Percentiles rank a stretch among this genome's conserved stretches.
phyloP scores from a whole-genome alignment of 1,139 yeast species.

The Nakaseomyces nivariensis region DNA sequence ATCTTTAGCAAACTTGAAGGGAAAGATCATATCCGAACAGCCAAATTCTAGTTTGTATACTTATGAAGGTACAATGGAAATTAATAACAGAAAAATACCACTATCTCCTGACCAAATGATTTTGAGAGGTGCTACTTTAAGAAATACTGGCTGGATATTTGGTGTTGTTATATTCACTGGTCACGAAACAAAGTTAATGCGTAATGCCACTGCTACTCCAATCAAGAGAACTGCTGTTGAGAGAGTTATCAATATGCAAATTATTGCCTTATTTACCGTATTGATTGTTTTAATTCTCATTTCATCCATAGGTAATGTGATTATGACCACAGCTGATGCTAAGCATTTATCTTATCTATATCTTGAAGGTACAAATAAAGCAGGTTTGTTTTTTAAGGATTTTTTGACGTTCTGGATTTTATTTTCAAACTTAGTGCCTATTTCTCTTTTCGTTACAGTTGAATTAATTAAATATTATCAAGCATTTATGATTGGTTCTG shows the following conservation, averaged over 20 bases:
- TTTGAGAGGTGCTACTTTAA: slow-evolving; percentile 86
- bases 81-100: slow-evolving; percentile 53
- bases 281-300: slow-evolving; percentile 65
- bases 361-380: slow-evolving; percentile 60
- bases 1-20: slow-evolving; percentile 45
- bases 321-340: slow-evolving; percentile 51
- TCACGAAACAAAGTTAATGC: slow-evolving; percentile 95
- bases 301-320: slow-evolving; percentile 81
- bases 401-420: slow-evolving; percentile 90
- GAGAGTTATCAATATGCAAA: slow-evolving; percentile 86
- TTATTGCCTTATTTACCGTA: slow-evolving; percentile 75
- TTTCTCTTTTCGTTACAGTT: slow-evolving; percentile 88
- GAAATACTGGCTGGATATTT: slow-evolving; percentile 93
- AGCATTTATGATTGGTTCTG: slow-evolving; percentile 88
- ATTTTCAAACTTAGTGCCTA: slow-evolving; percentile 91
- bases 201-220: slow-evolving; percentile 98
- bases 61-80: slow-evolving; percentile 77
- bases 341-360: slow-evolving; percentile 51
- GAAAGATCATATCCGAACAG: slow-evolving; percentile 68
- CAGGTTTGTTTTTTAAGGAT: slow-evolving; percentile 70
- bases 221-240: slow-evolving; percentile 96
- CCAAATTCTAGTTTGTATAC: slow-evolving; percentile 94
- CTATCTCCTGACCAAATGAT: slow-evolving; percentile 84
- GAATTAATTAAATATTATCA: slow-evolving; percentile 93
- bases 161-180: slow-evolving; percentile 95